Evolutionary conservation across 202 grass and related monocot species (phyloP), one percentile per base, ranked within the genome.

Genomic region (Panicum hallii): DNA sequence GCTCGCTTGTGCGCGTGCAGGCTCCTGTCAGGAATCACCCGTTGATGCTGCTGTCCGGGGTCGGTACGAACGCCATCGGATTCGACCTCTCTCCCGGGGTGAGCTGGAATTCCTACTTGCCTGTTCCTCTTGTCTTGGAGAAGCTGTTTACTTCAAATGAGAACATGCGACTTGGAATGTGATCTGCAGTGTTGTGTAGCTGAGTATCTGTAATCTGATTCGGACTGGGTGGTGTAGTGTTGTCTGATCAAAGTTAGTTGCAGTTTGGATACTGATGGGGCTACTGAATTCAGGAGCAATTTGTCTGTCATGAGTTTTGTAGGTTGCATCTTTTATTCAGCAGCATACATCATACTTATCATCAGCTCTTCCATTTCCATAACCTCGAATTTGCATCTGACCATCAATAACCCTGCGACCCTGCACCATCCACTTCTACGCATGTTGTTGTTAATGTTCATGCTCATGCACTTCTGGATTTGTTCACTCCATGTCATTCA

Each of bases 81-180:
- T 92, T 89, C 82, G 87, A 92, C 77, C 91, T 92, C 40, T 92
- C 87, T 4, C 91, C 77, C 0, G 87, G 84, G 87, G 90, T 92
- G 23, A 92, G 90, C 78, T 58, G 3, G 62, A 13, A 20, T 46
- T 20, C 32, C 19, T 64, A 12, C 20, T 9, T 23, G 14, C 79
- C 0, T 74, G 48, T 43, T 50, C 13, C 14, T 77, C 8, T 13
- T 61, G 7, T 73, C 9, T 46, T 53, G n/a, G 9, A 26, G 36
- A 67, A 84, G 48, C 34, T 67, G 47, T 40, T 23, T 68, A 0
- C 49, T 71, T 66, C 36, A 47, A 55, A 86, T 38, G 60, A 34
- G 36, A 73, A 9, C 38, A 5, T 75, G 36, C 9, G 34, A 3
- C 53, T 50, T 74, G 77, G 26, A 63, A 64, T 69, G 50, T 45